Percentiles rank a stretch among this genome's conserved stretches.
These are phyloP conservation scores for Tardiomyces blankii DNA, from an alignment of 1,139 yeast genomes.

Conservation along the genomic window DNA sequence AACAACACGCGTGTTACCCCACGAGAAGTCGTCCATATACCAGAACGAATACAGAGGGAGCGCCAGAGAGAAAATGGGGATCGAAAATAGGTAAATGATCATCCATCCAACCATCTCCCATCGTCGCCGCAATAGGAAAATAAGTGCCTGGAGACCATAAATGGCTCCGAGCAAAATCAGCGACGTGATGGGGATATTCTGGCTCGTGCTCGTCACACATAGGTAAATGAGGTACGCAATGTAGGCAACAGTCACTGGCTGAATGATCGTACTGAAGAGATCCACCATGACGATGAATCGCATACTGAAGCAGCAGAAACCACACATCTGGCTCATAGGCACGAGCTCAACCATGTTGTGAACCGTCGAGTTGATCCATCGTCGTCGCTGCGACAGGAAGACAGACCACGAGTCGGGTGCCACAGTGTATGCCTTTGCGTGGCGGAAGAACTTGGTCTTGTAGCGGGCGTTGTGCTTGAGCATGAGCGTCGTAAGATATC, in stretches of 20 bases:
- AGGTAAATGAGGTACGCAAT: conserved; percentile 29
- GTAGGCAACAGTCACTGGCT: conserved; percentile 33
- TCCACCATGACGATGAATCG: conserved; percentile 31
- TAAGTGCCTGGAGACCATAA: conserved; percentile 31
- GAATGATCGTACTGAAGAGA: conserved; percentile 29
- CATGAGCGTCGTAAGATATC: conserved; percentile 31
- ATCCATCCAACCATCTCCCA: conserved; percentile 39
- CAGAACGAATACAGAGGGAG: conserved; percentile 33
- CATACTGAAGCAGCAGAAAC: conserved; percentile 35
- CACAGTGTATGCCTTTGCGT: conserved; percentile 31
- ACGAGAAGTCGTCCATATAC: conserved; percentile 35
- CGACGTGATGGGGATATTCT: conserved; percentile 29
- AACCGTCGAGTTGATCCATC: conserved; percentile 36
- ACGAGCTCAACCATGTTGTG: conserved; percentile 31
- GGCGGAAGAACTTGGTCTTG: conserved; percentile 30
- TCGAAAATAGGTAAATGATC: conserved; percentile 29
- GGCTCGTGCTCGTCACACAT: conserved; percentile 17
- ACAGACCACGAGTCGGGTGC: conserved; percentile 35
- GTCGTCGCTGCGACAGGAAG: conserved; percentile 32
- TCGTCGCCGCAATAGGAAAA: conserved; percentile 28
- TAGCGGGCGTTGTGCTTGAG: conserved; percentile 28
- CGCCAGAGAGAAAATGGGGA: conserved; percentile 29
- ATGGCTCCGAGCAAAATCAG: conserved; percentile 29
- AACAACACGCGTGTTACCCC: conserved; percentile 36
- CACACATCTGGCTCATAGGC: conserved; percentile 32